Conservation (phyloP, 2,329 filamentous ascomycete genomes). For the Claviceps monticola region DNA sequence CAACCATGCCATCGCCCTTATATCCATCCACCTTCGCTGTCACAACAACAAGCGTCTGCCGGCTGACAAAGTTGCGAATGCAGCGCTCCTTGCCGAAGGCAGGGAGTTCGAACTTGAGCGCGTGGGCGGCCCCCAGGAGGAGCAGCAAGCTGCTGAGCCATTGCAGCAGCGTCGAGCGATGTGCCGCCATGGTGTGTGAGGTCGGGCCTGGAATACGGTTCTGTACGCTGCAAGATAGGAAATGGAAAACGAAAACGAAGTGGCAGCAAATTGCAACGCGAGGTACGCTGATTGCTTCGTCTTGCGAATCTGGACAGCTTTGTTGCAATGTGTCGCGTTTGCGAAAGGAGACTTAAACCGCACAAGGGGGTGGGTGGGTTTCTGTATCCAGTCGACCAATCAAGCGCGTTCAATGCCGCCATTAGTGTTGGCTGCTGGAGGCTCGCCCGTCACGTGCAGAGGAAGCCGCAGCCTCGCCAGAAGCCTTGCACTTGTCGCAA, state of each 20-base stretch:
- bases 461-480: background rate
- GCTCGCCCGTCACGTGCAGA: background rate
- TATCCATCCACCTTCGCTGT: conserved; percentile 77
- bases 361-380: background rate
- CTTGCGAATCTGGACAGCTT: background rate
- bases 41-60: conserved; percentile 88
- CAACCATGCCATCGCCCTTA: conserved; percentile 79
- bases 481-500: background rate
- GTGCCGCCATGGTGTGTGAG: conserved; percentile 29
- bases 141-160: conserved; percentile 44
- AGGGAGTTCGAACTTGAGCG: conserved; percentile 86
- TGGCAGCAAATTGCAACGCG: background rate
- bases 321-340: conserved; percentile 7
- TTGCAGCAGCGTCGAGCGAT: conserved; percentile 42
- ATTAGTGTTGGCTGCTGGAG: background rate
- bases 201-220: too few relatives aligned
- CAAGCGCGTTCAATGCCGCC: background rate
- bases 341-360: background rate
- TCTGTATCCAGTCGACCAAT: background rate
- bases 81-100: conserved; percentile 69
- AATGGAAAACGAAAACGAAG: background rate
- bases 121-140: conserved; percentile 40
- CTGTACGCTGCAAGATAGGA: background rate
- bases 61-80: conserved; percentile 88
- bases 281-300: background rate